Base-by-base conservation (phyloP, 225 moss, liverwort and hornwort species). In the Thuidium tamariscinum region DNA sequence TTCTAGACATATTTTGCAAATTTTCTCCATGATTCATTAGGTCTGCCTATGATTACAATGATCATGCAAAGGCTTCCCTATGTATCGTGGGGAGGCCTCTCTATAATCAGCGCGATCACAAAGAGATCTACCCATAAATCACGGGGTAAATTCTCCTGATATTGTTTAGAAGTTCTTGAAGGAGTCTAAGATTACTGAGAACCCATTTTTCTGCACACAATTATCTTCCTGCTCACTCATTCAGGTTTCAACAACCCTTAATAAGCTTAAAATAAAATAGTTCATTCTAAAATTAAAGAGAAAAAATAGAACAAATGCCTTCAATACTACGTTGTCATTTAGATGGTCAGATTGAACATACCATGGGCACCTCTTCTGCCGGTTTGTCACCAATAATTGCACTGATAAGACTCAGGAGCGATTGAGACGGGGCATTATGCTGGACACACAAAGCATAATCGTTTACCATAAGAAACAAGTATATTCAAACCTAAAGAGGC, bases 361-460 rank as follows among this genome's bases (percentile, higher is more conserved):
- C 94, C 91, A 87, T 52, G 56, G 94, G 94, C 39, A 94, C 93
- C 83, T 94, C 94, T 41, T 94, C 94, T 79, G 91, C 79, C 46
- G 91, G 88, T 84, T 94, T 94, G 85, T 90, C 94, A 46, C 91
- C 91, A 29, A 94, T 82, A 73, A 94, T 94, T 81, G 94, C 94
- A 86, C 78, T 94, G 83, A 94, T 90, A 71, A 94, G 93, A 88
- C 93, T 93, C 87, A 94, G 88, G 37, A 94, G 89, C 42, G 94
- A 93, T 85, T 91, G 94, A 57, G 93, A 94, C 66, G 93, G 90
- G 34, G 90, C 83, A 88, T 85, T 87, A 82, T 90, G 89, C 93
- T 93, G 92, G 65, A 86, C 62, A 90, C 65, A 88, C 85, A 65
- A 80, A 92, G 60, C 75, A 37, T 19, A 65, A 44, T 86, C 41